Conservation (phyloP, 768 basidiomycete genomes). For the Tricholomella constricta region DNA sequence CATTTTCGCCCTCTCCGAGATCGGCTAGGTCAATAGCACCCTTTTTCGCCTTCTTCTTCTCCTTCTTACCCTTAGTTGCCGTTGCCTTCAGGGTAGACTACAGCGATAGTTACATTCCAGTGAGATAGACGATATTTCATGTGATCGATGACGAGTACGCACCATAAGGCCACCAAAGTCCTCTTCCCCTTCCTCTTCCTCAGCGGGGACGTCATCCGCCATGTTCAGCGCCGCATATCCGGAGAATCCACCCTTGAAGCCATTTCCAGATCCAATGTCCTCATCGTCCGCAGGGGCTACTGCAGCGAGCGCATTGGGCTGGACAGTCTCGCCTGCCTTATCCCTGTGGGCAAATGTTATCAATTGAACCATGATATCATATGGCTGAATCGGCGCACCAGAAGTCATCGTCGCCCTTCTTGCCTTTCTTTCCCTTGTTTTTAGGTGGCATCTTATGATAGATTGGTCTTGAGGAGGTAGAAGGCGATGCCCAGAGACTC, state of each 20-base stretch:
- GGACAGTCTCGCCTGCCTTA: conserved; percentile 59
- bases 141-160: conserved; percentile 21
- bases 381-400: conserved; percentile 53
- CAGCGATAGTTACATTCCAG: not conserved
- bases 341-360: conserved; percentile 48
- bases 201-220: conserved; percentile 42
- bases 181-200: conserved; percentile 63
- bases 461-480: conserved; percentile 4
- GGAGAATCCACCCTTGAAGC: conserved; percentile 42
- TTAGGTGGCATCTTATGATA: conserved; percentile 50
- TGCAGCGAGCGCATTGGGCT: conserved; percentile 40
- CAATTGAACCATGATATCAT: conserved; percentile 13
- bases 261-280: conserved; percentile 9
- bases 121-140: not conserved
- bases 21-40: conserved; percentile 42
- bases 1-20: conserved; percentile 30
- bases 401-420: conserved; percentile 80
- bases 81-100: conserved; percentile 69
- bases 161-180: conserved; percentile 82
- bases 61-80: conserved; percentile 49
- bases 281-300: conserved; percentile 45
- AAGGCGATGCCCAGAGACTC: not conserved
- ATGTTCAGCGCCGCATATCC: conserved; percentile 52
- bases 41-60: conserved; percentile 58
- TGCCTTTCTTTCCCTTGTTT: conserved; percentile 86